Conservation (phyloP, 2,329 filamentous ascomycete species). For the Phaeomoniella chlamydospora region DNA sequence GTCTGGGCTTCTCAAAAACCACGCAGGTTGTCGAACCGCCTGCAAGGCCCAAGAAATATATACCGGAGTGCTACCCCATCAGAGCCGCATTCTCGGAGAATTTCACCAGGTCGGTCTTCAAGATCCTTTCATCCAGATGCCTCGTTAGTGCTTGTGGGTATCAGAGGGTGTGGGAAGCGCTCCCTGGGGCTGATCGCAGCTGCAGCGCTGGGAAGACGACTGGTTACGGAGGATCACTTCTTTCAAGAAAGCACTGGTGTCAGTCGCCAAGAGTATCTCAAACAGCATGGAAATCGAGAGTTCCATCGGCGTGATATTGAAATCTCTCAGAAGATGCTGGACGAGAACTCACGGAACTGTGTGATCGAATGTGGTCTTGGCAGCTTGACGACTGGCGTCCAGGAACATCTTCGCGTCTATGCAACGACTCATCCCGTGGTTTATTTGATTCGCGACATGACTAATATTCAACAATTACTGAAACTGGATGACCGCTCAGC, state of each 20-base stretch:
- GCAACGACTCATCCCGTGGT: slow-evolving; percentile 23
- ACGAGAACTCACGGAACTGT: slow-evolving; percentile 24
- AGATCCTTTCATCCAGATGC: slow-evolving; percentile 21
- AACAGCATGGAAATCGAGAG: slow-evolving; percentile 22
- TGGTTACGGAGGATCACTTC: slow-evolving; percentile 29
- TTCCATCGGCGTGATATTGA: slow-evolving; percentile 27
- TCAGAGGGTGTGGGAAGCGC: slow-evolving; percentile 27
- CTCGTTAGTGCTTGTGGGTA: slow-evolving; percentile 25
- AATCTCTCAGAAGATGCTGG: slow-evolving; percentile 25
- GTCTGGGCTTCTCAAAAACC: too few species aligned
- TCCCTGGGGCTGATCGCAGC: slow-evolving; percentile 28
- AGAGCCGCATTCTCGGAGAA: too few species aligned
- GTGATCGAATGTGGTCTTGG: slow-evolving; percentile 29
- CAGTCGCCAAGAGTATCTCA: slow-evolving; percentile 25
- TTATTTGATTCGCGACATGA: slow-evolving; percentile 25
- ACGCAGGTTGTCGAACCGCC: too few species aligned
- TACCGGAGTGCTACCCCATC: too few species aligned
- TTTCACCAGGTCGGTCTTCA: too few species aligned
- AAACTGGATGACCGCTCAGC: slow-evolving; percentile 28
- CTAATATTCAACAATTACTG: slow-evolving; percentile 22
- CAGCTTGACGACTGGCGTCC: slow-evolving; percentile 25
- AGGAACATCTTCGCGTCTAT: slow-evolving; percentile 23
- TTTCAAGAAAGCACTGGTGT: slow-evolving; percentile 26
- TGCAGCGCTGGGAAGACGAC: slow-evolving; percentile 24
- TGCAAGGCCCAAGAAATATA: too few species aligned